A percentile compares a stretch with the other conserved stretches of the same genome.
Conservation (phyloP, 129 eudicot genomes). For the Flaveria brownii region DNA sequence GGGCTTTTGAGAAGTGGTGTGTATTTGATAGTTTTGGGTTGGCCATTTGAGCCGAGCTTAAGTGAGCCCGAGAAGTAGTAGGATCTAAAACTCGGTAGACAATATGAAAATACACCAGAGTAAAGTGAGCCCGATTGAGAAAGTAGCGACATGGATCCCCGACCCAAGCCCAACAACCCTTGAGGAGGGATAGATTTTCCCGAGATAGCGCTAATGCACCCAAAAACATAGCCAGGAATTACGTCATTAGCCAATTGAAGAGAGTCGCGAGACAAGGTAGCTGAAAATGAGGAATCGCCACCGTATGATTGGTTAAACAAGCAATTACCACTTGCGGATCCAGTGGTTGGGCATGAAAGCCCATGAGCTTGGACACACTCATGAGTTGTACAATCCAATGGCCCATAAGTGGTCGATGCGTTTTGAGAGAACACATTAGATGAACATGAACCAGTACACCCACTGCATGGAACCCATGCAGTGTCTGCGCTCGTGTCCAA, state of each 20-base stretch:
- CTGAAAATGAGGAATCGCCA: slow-evolving; percentile 73
- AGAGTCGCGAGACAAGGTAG: slow-evolving; percentile 65
- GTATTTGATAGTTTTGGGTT: slow-evolving; percentile 69
- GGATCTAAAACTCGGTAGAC: slow-evolving; percentile 92
- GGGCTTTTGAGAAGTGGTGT: slow-evolving; percentile 87
- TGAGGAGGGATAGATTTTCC: slow-evolving; percentile 79
- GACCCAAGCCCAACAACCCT: slow-evolving; percentile 86
- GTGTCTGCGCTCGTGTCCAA: slow-evolving; percentile 74
- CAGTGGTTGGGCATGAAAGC: slow-evolving; percentile 55
- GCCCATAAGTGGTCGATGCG: slow-evolving; percentile 47
- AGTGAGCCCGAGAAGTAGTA: slow-evolving; percentile 92
- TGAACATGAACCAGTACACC: slow-evolving; percentile 64
- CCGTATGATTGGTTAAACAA: slow-evolving; percentile 80
- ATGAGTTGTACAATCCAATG: slow-evolving; percentile 57
- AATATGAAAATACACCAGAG: slow-evolving; percentile 75
- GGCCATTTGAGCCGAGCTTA: slow-evolving; percentile 78
- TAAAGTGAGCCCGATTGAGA: slow-evolving; percentile 67
- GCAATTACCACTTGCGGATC: slow-evolving; percentile 43
- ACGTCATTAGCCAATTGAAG: slow-evolving; percentile 49
- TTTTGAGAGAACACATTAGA: slow-evolving; percentile 58
- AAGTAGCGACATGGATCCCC: slow-evolving; percentile 73
- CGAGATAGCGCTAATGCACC: slow-evolving; percentile 59
- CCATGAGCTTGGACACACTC: slow-evolving; percentile 75
- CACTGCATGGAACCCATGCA: slow-evolving; percentile 88
- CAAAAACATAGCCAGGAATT: slow-evolving; percentile 67